Percentiles rank a stretch among this genome's conserved stretches.
phyloP scores from a whole-genome alignment of 2,329 filamentous ascomycete species.

The Penicillium polonicum region DNA sequence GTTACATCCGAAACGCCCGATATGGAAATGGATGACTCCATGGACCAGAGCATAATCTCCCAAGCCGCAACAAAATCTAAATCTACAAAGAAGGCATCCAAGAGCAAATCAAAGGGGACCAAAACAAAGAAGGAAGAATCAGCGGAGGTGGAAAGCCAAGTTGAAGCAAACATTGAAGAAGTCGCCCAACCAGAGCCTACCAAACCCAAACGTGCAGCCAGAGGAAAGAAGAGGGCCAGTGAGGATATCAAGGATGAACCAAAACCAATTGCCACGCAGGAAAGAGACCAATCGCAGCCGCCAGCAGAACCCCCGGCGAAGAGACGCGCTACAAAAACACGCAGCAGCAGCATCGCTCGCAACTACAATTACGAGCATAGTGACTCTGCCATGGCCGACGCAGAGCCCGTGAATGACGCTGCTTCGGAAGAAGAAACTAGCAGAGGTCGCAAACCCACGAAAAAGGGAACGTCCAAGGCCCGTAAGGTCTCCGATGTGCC shows the following conservation, averaged over 20 bases:
- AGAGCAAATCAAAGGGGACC: conserved; percentile 35
- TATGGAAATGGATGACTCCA: conserved; percentile 48
- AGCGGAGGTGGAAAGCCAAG: conserved; percentile 44
- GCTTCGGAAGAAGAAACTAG: conserved; percentile 38
- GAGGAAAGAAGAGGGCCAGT: conserved; percentile 64
- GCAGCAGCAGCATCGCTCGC: conserved; percentile 49
- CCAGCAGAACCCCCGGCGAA: conserved; percentile 51
- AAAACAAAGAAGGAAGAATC: conserved; percentile 43
- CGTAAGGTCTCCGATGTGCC: conserved; percentile 53
- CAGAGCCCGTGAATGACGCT: conserved; percentile 19
- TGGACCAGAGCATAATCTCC: conserved; percentile 59
- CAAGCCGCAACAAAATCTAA: conserved; percentile 54
- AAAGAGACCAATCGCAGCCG: conserved; percentile 21
- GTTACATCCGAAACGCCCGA: conserved; percentile 46
- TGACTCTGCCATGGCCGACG: conserved; percentile 43
- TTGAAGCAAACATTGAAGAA: conserved; percentile 32
- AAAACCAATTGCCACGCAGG: conserved; percentile 14
- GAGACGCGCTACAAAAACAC: conserved; percentile 57
- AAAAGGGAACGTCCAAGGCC: conserved; percentile 44
- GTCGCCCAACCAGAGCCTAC: conserved; percentile 29
- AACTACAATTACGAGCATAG: conserved; percentile 25
- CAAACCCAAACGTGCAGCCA: conserved; percentile 37
- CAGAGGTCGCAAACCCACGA: conserved; percentile 45
- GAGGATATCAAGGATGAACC: conserved; percentile 49
- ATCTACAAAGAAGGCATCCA: conserved; percentile 45